Evolutionary conservation across 345 rosid species (phyloP), one percentile per base, ranked within the genome.

Genomic region (Sisymbrium irio): DNA sequence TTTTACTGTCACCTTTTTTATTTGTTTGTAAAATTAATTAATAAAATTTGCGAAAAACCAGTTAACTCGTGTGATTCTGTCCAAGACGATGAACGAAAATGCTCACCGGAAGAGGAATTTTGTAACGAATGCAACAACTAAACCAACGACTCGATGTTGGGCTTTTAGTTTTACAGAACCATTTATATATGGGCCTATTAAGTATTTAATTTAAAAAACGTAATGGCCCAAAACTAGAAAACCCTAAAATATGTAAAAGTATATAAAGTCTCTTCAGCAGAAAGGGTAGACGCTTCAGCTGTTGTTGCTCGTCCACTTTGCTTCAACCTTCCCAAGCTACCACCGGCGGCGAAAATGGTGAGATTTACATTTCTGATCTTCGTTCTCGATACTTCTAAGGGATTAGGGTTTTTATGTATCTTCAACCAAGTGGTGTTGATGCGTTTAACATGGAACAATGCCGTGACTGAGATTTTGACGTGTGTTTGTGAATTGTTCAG

Each of bases 331-430:
- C 20, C 20, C 3, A 19, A 67, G 0, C 62, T 40, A 59, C 62
- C 73, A 59, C 56, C 73, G 68, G 56, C 78, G 73, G 73, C 62
- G 67, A 74, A 58, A 74, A 74, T 74, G 78, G 78, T 74, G 55
- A 74, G 78, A 10, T 17, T 17, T 22, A 7, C 61, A 61, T 61
- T 72, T 72, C 51, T 10, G 6, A 4, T 20, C 11, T 6, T 40
- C 53, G 5, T 51, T 39, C 10, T 11, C 0, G 17, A 7, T 5
- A 0, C 0, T 62, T 7, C 7, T 22, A 3, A 6, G 2, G 11
- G n/a, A 61, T 19, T 50, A 53, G 13, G 6, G n/a, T 54, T 62
- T 54, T 62, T 5, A 1, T 25, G 25, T 19, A 7, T 12, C 10
- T 25, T 13, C 11, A 7, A 9, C 22, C 15, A 25, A 42, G 6